Conservation (phyloP, 192 early-diverging fungal genomes). For the Backusella luteola region DNA sequence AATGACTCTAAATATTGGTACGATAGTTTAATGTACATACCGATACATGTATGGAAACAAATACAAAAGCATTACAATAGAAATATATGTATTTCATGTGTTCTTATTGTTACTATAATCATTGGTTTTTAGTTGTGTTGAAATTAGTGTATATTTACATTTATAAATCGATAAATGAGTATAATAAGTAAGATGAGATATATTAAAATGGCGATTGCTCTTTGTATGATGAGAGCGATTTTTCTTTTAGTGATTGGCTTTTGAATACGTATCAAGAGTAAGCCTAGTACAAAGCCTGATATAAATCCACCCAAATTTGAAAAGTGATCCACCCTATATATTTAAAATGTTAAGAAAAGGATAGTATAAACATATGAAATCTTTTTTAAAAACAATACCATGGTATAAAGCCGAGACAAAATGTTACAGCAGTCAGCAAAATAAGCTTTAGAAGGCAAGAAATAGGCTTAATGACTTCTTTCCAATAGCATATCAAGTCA, state of each 20-base stretch:
- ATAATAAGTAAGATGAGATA: not conserved
- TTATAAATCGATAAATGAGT: not conserved
- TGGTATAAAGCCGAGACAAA: constrained; percentile 73
- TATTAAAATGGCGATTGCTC: not conserved
- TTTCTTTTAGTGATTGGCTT: not conserved
- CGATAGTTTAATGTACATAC: no score
- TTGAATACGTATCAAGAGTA: not conserved
- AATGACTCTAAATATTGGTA: no score
- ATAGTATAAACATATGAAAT: no score
- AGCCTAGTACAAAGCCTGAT: not conserved
- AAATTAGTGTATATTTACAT: not conserved
- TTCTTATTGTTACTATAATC: not conserved
- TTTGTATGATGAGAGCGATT: not conserved
- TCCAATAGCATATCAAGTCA: constrained; percentile 80
- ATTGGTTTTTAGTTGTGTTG: not conserved
- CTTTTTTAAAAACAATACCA: constrained; percentile 34
- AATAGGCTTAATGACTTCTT: constrained; percentile 56
- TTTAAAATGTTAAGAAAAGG: not conserved
- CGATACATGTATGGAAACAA: no score
- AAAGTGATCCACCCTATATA: constrained; percentile 59
- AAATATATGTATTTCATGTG: not conserved
- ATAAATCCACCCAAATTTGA: constrained; percentile 68
- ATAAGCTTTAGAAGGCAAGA: constrained; percentile 68
- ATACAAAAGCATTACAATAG: no score
- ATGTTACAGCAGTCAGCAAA: constrained; percentile 58